Percentiles rank a stretch among this genome's conserved stretches.
Evolutionary conservation across 768 basidiomycete genomes (phyloP).

Genomic region (Scleroderma bovista): DNA sequence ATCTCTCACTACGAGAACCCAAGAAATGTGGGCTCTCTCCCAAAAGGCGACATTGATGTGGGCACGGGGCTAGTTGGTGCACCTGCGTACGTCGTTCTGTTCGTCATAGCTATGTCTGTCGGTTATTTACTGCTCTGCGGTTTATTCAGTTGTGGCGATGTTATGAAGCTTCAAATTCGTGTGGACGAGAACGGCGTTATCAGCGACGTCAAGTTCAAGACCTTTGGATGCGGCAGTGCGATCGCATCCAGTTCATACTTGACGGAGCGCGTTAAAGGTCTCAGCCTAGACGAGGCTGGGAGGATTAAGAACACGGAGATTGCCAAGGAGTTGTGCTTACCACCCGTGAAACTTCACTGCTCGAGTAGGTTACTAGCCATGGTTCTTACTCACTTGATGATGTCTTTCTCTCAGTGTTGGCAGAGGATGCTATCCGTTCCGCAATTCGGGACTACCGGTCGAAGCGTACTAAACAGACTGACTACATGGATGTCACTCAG

Average conservation of each 20-base stretch:
- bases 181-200: slow-evolving; percentile 94
- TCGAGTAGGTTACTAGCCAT: slow-evolving; percentile 59
- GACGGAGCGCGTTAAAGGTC: slow-evolving; percentile 96
- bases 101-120: slow-evolving; percentile 4
- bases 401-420: slow-evolving; percentile 62
- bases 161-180: slow-evolving; percentile 99
- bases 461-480: slow-evolving; percentile 69
- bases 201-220: slow-evolving; percentile 99
- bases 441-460: slow-evolving; percentile 94
- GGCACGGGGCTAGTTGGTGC: slow-evolving; percentile 98
- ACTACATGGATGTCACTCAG: slow-evolving; percentile 68
- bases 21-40: slow-evolving; percentile 95
- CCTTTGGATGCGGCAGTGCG: slow-evolving; percentile 97
- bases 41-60: slow-evolving; percentile 86
- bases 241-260: slow-evolving; percentile 98
- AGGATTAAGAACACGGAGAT: slow-evolving; percentile 99
- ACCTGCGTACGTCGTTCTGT: slow-evolving; percentile 66
- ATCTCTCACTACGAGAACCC: slow-evolving; percentile 97
- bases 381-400: slow-evolving; percentile 18
- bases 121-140: slow-evolving; percentile 10
- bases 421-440: slow-evolving; percentile 97
- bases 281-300: slow-evolving; percentile 89
- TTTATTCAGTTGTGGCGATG: slow-evolving; percentile 84
- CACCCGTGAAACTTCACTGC: slow-evolving; percentile 94
- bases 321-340: slow-evolving; percentile 91